Evolutionary conservation across 139 green algal species (phyloP), one percentile per base, ranked within the genome.

Genomic region (Chlamydomonas schloesseri): DNA sequence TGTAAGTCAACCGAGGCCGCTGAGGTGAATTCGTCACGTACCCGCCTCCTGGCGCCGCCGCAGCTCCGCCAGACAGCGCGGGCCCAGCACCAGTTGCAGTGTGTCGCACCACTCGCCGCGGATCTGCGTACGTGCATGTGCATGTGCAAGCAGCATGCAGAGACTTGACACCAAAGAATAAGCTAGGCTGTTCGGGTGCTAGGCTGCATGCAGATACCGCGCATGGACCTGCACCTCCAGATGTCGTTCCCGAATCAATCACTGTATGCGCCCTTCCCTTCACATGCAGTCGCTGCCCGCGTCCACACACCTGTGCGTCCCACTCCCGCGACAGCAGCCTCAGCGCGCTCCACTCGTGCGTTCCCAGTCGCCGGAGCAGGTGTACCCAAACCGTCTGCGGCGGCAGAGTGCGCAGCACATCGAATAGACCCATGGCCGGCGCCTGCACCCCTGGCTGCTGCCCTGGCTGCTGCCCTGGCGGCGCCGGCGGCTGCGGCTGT

Each of bases 321-420:
- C 77, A 84, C n/a, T 84, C 77, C 10, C 42, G n/a, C 0, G 77
- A 37, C 62, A 84, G 65, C 64, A 84, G 77, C 64, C 77, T 28
- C 64, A 84, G 62, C 42, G 77, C 77, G 62, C 60, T 65, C 64
- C 33, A 29, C 60, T 84, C 77, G 36, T 46, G 28, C 1, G 14
- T 17, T 3, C 64, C 64, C 13, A 84, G 67, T 23, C 42, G 77
- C 24, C 42, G 29, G 29, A 74, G 42, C 42, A 84, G 29, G 42
- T 84, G 68, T 9, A 6, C 2, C 64, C 29, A 26, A 10, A 84
- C 64, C n/a, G 65, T 29, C 18, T 74, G 28, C 17, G 77, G 23
- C 9, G 77, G 77, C 26, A 84, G 28, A 29, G 47, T 14, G 17
- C 77, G 77, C 18, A 84, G 77, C 60, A 74, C 77, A 24, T 84